These are phyloP conservation scores for Cyclaneusma minus DNA, from an alignment of 2,329 filamentous ascomycete species.

Conservation along the genomic window DNA sequence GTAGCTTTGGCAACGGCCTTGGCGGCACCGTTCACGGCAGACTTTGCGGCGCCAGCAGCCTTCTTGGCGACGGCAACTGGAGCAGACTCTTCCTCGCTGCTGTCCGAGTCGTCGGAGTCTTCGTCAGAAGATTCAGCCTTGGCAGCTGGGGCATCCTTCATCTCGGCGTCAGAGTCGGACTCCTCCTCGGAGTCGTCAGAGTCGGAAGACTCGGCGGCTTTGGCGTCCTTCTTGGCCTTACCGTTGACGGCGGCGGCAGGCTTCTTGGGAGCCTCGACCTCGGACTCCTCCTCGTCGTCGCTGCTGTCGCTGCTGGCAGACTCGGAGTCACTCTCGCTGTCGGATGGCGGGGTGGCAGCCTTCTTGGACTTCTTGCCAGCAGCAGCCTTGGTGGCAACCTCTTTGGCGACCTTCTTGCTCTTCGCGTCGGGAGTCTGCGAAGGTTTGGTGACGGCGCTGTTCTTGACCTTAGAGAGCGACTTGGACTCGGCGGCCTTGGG, in stretches of 20 bases:
- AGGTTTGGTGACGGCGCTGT: constrained; percentile 51
- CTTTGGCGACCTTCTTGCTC: constrained; percentile 52
- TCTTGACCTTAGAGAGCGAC: constrained; percentile 41
- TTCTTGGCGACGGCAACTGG: constrained; percentile 7
- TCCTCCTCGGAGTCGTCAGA: constrained; percentile 10
- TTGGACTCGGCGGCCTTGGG: constrained; percentile 34
- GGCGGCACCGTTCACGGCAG: constrained; percentile 14
- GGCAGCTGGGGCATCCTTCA: constrained; percentile 1
- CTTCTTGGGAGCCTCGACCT: constrained; percentile 18
- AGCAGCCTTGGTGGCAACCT: constrained; percentile 26
- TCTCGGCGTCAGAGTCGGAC: constrained; percentile 9
- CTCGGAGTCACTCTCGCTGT: constrained; percentile 21
- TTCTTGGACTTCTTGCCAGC: constrained; percentile 32
- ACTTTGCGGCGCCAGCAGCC: constrained; percentile 10
- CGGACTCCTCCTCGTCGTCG: constrained; percentile 20
- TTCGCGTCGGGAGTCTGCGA: constrained; percentile 48
- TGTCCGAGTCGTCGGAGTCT: constrained; percentile 16
- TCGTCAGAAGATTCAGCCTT: constrained; percentile 15
- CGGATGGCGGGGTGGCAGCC: constrained; percentile 21
- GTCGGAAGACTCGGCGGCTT: constrained; percentile 8
- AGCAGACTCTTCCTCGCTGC: constrained; percentile 14
- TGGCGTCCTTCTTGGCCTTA: constrained; percentile 21
- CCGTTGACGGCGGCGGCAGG: constrained; percentile 15
- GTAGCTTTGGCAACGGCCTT: constrained; percentile 15
- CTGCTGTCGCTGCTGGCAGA: constrained; percentile 23